A percentile compares a stretch with the other conserved stretches of the same genome.
Conservation (phyloP, 345 rosid species). For the Citrus medica region DNA sequence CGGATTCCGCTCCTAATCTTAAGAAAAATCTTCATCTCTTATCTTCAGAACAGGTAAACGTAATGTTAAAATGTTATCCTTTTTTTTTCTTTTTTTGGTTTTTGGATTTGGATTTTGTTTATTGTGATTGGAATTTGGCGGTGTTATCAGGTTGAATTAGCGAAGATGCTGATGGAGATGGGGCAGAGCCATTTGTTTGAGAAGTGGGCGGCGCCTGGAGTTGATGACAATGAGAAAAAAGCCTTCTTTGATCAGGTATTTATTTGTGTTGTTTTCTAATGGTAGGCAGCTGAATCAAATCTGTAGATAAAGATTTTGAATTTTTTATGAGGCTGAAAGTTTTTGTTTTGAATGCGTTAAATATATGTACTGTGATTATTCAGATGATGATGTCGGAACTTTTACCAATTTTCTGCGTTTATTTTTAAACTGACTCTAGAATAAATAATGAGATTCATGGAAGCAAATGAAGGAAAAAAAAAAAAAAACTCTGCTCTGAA, state of each 20-base stretch:
- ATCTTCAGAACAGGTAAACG: constrained; percentile 52
- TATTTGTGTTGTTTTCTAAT: background rate
- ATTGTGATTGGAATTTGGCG: background rate
- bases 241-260: constrained; percentile 69
- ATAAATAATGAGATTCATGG: too few species aligned
- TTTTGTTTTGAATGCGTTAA: background rate
- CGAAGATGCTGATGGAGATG: constrained; percentile 61
- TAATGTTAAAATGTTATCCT: background rate
- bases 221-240: constrained; percentile 58
- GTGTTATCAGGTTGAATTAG: constrained; percentile 61
- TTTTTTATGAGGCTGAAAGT: background rate
- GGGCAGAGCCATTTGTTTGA: constrained; percentile 73
- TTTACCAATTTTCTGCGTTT: background rate
- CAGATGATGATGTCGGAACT: background rate
- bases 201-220: constrained; percentile 78
- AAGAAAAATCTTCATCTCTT: constrained; percentile 51
- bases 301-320: background rate
- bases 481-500: too few species aligned
- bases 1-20: constrained; percentile 58
- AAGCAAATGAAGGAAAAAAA: too few species aligned
- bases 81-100: background rate
- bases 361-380: too few species aligned
- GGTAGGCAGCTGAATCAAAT: background rate
- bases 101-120: background rate
- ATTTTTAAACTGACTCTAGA: too few species aligned